Base-by-base conservation (phyloP, 2,329 filamentous ascomycete species). In the Dichotomopilus funicola region DNA sequence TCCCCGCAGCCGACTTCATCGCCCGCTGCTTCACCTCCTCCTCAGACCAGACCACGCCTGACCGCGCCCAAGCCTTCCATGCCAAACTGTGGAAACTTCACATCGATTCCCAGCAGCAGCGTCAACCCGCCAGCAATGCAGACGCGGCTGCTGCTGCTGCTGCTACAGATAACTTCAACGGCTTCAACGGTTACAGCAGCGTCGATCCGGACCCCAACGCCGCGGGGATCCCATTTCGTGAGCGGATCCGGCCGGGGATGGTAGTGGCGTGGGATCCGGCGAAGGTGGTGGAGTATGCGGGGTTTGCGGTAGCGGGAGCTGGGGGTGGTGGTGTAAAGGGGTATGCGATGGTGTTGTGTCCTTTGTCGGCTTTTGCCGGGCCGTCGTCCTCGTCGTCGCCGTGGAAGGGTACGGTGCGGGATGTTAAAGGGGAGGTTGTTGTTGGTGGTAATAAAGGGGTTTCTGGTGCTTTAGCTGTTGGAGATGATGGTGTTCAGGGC, bases 71-170 rank as follows among this genome's bases (percentile, higher is more conserved):
- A 3, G 71, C 72, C 4, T 73, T 77, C 50, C 68, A 71, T 11
- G 57, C 65, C 27, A 77, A 76, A 55, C 62, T 77, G 0, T 76
- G 73, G 74, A 64, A 66, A 13, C 55, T 74, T 41, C 73, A 76
- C 46, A 62, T 75, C 8, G 73, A 76, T 54, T 73, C 72, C 1
- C 65, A 67, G 34, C 62, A 59, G 6, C 19, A 35, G 38, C n/a
- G 31, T 51, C 13, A n/a, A 46, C 5, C 27, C 48, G 7, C 35
- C 54, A 12, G 13, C n/a, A 9, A 41, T 6, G 56, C 52, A 3
- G 6, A 40, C 34, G 10, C 5, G 7, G 19, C 41, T 8, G 38
- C 38, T 2, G 12, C 53, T 8, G 0, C 49, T 4, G 38, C 12
- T 4, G 6, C 12, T 4, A 5, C 11, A 10, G 19, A 27, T 27